Base-by-base conservation (phyloP, 805 yeast genomes). In the Candida wancherniae region DNA sequence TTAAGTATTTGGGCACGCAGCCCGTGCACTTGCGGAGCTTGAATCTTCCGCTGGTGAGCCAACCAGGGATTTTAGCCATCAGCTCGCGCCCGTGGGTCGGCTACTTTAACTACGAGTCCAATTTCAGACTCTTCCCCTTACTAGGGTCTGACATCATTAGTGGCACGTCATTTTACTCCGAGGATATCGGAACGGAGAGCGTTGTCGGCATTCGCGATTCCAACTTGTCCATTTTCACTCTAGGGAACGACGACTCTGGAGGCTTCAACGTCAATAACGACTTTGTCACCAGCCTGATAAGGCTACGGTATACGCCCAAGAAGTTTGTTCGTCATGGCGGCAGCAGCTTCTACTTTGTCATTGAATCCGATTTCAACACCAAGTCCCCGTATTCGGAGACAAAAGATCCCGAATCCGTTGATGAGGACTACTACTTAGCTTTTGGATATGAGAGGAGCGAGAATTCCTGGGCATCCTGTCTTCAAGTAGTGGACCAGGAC, bases 1-100 rank as follows among this genome's bases (percentile, higher is more conserved):
- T 77, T 11, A 77, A 80, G 47, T 86, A 81, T 48, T 52, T 85
- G 17, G 97, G 97, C 0, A 69, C 83, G 0, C 67, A 67, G 23
- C 75, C 83, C 0, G 80, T 87, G 0, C 46, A 48, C 3, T 54
- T 87, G 4, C 59, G 74, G 2, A 43, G 48, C 7, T 47, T 75
- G 8, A 48, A 19, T 13, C 32, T 46, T 5, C 50, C 50, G 5
- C 30, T 37, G 13, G 19, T 34, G 6, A 28, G 49, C 3, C 57
- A 57, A 28, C 51, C 56, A 9, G 61, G 59, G 2, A 53, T 75
- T 3, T 42, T 73, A 19, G 79, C 79, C 0, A 47, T 73, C 9
- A 74, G 82, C 3, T 57, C 80, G 0, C 58, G 71, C 26, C 53
- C 80, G 0, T 81, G 83, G 75, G 37, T 77, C 6, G 74, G 78